Evolutionary conservation across 2,329 filamentous ascomycete species (phyloP).

Genomic region (Diaporthe australafricana): DNA sequence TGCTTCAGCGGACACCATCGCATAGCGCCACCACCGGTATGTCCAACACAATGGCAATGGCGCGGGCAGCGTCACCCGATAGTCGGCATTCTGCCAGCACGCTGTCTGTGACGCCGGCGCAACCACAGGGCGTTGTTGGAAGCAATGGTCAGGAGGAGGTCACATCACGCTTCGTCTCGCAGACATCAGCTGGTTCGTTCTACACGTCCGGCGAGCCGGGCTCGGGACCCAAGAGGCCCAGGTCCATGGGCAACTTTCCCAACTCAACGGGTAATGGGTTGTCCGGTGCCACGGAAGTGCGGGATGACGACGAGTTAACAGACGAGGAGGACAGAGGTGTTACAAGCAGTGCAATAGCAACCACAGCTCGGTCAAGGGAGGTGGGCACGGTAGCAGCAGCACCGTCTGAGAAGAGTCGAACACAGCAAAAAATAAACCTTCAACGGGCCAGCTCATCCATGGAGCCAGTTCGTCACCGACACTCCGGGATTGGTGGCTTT

Average conservation of each 20-base stretch:
- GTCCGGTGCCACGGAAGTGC: constrained; percentile 23
- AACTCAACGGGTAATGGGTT: constrained; percentile 39
- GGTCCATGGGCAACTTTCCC: constrained; percentile 54
- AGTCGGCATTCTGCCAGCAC: constrained; percentile 41
- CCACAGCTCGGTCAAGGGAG: constrained; percentile 42
- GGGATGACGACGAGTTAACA: constrained; percentile 42
- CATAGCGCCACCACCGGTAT: constrained; percentile 73
- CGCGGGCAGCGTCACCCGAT: constrained; percentile 53
- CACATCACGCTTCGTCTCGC: constrained; percentile 70
- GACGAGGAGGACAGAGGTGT: constrained; percentile 57
- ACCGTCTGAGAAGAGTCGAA: constrained; percentile 70
- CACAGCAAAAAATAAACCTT: constrained; percentile 81
- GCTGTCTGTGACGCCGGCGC: constrained; percentile 49
- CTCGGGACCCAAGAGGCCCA: constrained; percentile 46
- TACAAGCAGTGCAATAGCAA: constrained; percentile 36
- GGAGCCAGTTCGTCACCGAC: constrained; percentile 69
- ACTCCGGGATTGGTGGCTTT: constrained; percentile 44
- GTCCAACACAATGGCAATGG: constrained; percentile 69
- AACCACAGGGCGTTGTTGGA: constrained; percentile 45
- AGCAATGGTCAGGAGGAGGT: constrained; percentile 60
- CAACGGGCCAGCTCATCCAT: constrained; percentile 80
- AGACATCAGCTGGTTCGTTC: constrained; percentile 61
- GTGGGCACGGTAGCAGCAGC: constrained; percentile 54
- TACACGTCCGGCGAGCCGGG: constrained; percentile 50
- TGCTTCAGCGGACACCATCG: constrained; percentile 73